A percentile compares a stretch with the other conserved stretches of the same genome.
Evolutionary conservation across 192 early-diverging fungal genomes (phyloP).

Genomic region (Coemansia sp.): DNA sequence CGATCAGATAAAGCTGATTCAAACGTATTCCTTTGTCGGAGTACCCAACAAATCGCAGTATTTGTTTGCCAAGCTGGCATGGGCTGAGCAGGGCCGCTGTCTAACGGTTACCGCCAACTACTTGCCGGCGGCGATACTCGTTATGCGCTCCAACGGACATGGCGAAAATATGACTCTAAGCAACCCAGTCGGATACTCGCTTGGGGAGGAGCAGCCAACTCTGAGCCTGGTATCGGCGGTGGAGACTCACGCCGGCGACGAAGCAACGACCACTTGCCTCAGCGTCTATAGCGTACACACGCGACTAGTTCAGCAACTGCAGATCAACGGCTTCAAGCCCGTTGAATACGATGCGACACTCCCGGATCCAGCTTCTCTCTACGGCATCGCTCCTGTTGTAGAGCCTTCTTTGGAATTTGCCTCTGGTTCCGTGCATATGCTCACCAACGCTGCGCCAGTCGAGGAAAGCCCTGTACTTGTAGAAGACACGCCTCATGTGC

Average conservation of each 20-base stretch:
- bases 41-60: constrained; percentile 20
- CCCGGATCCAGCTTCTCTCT: constrained; percentile 36
- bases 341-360: constrained; percentile 21
- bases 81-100: constrained; percentile 44
- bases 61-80: constrained; percentile 39
- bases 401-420: background rate
- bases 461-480: constrained; percentile 9
- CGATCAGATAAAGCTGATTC: constrained; percentile 30
- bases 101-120: constrained; percentile 33
- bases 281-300: constrained; percentile 53
- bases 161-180: constrained; percentile 36
- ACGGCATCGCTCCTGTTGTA: constrained; percentile 2
- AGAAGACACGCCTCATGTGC: background rate
- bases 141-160: constrained; percentile 23
- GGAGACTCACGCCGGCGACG: constrained; percentile 21
- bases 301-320: constrained; percentile 52
- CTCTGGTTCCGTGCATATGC: background rate
- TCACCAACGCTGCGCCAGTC: constrained; percentile 6
- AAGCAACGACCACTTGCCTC: constrained; percentile 6
- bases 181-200: constrained; percentile 29
- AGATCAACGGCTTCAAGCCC: constrained; percentile 26
- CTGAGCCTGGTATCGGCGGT: constrained; percentile 37
- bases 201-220: constrained; percentile 40
- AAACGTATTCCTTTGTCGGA: constrained; percentile 31
- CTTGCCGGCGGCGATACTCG: constrained; percentile 36